phyloP scores from a whole-genome alignment of 2,329 filamentous ascomycete species.

The Colletotrichum sp. region DNA sequence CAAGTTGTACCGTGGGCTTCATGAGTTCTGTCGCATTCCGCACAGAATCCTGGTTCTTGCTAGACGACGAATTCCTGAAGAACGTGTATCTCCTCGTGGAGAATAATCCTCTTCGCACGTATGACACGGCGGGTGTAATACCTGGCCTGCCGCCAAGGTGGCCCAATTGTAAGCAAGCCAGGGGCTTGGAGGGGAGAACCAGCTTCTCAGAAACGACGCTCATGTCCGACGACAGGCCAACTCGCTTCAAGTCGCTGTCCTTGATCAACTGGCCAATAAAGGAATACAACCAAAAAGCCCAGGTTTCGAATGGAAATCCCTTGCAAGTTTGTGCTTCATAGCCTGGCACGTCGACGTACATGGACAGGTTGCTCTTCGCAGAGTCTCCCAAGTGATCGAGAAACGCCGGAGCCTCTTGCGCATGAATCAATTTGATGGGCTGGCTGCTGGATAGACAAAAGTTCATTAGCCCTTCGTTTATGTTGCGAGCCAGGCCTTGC shows the following conservation, averaged over 20 bases:
- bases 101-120: constrained; percentile 39
- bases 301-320: constrained; percentile 39
- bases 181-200: constrained; percentile 41
- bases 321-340: constrained; percentile 36
- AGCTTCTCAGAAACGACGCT: constrained; percentile 40
- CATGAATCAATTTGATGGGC: constrained; percentile 34
- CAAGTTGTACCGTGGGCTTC: constrained; percentile 15
- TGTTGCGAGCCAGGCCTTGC: constrained; percentile 32
- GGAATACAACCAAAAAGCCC: constrained; percentile 47
- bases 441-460: constrained; percentile 18
- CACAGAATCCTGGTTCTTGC: constrained; percentile 24
- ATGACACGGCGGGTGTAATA: constrained; percentile 38
- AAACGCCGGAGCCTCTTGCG: constrained; percentile 34
- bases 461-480: constrained; percentile 38
- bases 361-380: constrained; percentile 32
- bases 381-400: constrained; percentile 38
- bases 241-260: constrained; percentile 36
- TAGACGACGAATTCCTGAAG: not conserved
- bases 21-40: constrained; percentile 10
- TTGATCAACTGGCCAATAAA: constrained; percentile 41
- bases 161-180: constrained; percentile 42
- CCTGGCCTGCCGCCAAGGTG: constrained; percentile 36
- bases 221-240: constrained; percentile 20
- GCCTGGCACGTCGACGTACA: constrained; percentile 34
- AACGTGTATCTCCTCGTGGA: constrained; percentile 38